Evolutionary conservation across 139 green algal genomes (phyloP).

Genomic region (Mesostigma viride): DNA sequence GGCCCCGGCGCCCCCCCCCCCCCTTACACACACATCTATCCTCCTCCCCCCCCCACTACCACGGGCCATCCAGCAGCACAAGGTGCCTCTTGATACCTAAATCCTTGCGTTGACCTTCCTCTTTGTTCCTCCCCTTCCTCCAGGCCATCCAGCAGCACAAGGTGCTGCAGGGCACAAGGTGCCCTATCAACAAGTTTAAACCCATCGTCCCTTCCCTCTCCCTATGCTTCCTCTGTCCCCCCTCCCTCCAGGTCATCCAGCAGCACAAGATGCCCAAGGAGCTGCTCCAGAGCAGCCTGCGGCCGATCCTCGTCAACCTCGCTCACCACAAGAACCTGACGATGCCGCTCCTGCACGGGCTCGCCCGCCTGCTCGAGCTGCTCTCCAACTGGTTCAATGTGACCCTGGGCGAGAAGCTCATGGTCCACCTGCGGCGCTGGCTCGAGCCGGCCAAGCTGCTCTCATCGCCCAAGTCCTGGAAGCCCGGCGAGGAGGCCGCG

Average conservation of each 20-base stretch:
- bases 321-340: slow-evolving; percentile 58
- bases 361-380: slow-evolving; percentile 68
- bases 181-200: no score
- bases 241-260: slow-evolving; percentile 28
- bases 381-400: slow-evolving; percentile 85
- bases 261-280: slow-evolving; percentile 44
- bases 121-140: no score
- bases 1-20: no score
- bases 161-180: no score
- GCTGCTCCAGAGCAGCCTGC: slow-evolving; percentile 51
- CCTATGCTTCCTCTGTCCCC: no score
- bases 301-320: slow-evolving; percentile 80
- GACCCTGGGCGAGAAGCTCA: slow-evolving; percentile 84
- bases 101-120: no score
- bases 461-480: slow-evolving; percentile 27
- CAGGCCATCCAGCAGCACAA: no score
- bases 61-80: no score
- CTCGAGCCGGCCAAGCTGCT: slow-evolving; percentile 55
- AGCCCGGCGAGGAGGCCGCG: slow-evolving; percentile 64
- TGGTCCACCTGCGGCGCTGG: slow-evolving; percentile 86
- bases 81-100: no score
- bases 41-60: no score
- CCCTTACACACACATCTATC: no score
- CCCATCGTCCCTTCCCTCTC: no score
- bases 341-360: slow-evolving; percentile 45